Evolutionary conservation across 352 stramenopile species (phyloP).

Genomic region (Pythium diclinum): DNA sequence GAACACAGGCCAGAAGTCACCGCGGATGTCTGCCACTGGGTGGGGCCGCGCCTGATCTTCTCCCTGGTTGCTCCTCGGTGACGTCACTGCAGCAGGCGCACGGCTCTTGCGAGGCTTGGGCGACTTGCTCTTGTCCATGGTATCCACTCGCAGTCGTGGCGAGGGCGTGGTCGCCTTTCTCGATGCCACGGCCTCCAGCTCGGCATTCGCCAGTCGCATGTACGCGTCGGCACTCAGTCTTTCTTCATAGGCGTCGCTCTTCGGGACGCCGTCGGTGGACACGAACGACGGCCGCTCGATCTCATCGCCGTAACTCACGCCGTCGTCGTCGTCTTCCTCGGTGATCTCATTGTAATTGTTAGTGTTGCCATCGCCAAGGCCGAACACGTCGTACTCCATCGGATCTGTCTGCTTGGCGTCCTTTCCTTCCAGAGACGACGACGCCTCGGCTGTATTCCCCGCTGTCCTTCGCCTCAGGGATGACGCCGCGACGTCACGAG

Average conservation of each 20-base stretch:
- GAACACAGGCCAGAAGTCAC: constrained; percentile 51
- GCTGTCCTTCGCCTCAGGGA: constrained; percentile 19
- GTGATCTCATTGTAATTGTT: neutral
- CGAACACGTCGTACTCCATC: constrained; percentile 19
- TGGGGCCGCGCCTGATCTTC: neutral
- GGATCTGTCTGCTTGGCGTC: neutral
- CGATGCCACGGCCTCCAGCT: constrained; percentile 33
- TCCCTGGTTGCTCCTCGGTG: neutral
- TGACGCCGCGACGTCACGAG: constrained; percentile 37
- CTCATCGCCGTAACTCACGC: constrained; percentile 19
- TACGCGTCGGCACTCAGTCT: constrained; percentile 65
- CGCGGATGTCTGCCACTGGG: neutral
- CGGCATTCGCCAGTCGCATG: constrained; percentile 70
- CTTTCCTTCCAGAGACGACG: neutral
- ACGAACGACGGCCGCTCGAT: constrained; percentile 65
- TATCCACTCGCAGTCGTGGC: neutral
- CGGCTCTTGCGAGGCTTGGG: constrained; percentile 10
- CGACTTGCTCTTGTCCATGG: neutral
- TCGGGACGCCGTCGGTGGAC: constrained; percentile 51
- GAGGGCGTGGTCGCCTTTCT: constrained; percentile 4
- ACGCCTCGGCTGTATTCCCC: constrained; percentile 1
- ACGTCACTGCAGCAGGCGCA: neutral
- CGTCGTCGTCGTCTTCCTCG: constrained; percentile 13
- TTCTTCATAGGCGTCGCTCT: constrained; percentile 21
- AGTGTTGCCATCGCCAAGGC: neutral